Evolutionary conservation across 331 rosid genomes (phyloP).

Genomic region (Pyracantha coccinea): DNA sequence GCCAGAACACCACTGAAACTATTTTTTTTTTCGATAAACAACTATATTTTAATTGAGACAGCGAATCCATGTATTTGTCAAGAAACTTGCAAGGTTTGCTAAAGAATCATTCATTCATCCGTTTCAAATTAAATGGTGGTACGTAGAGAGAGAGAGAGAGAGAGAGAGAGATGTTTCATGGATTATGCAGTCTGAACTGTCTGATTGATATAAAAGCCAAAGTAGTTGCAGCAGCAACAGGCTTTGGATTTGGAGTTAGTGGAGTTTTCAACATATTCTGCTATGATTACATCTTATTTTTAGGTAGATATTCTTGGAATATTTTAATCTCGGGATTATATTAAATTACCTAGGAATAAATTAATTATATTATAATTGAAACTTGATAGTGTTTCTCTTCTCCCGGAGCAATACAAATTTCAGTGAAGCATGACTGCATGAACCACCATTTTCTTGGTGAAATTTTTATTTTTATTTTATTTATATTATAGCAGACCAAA

Average conservation of each 20-base stretch:
- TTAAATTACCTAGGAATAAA: background rate
- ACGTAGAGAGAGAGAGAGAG: background rate
- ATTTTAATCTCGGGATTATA: slow-evolving; percentile 13
- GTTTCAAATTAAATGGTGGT: slow-evolving; percentile 6
- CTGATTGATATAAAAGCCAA: slow-evolving; percentile 38
- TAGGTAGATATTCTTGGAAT: slow-evolving; percentile 37
- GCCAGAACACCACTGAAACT: too few relatives aligned
- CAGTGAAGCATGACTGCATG: slow-evolving; percentile 40
- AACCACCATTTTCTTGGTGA: slow-evolving; percentile 48
- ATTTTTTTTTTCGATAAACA: too few relatives aligned
- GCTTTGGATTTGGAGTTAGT: slow-evolving; percentile 25
- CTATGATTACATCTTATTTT: slow-evolving; percentile 46
- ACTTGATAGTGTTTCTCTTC: background rate
- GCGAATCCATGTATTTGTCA: background rate
- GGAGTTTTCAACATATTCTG: slow-evolving; percentile 77
- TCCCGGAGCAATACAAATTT: slow-evolving; percentile 35
- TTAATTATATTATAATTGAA: slow-evolving; percentile 21
- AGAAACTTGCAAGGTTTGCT: slow-evolving; percentile 25
- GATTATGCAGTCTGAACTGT: slow-evolving; percentile 45
- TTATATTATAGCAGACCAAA: slow-evolving; percentile 27
- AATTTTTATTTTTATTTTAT: slow-evolving; percentile 22
- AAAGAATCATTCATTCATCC: background rate
- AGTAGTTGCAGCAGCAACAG: slow-evolving; percentile 16
- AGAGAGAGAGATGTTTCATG: slow-evolving; percentile 59
- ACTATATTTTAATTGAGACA: too few relatives aligned